Base-by-base conservation (phyloP, 116 monocot genomes). In the Phalaenopsis hybrid region DNA sequence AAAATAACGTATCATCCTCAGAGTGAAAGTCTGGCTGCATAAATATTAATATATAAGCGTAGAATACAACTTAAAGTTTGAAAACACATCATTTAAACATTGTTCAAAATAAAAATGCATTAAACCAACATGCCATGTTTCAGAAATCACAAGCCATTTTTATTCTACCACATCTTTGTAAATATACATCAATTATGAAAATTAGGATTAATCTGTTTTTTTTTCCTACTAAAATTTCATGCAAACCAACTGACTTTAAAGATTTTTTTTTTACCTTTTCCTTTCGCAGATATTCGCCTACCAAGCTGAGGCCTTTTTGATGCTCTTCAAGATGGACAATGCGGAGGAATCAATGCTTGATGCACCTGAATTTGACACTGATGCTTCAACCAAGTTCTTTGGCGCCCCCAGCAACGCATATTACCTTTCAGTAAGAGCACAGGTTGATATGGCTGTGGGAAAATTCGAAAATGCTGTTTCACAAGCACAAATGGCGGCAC, bases 401-500 rank as follows among this genome's bases (percentile, higher is more conserved):
- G 91, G 91, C 37, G 77, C 85, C 33, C 31, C 76, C 41, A 76
- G 15, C 17, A 91, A 78, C 73, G 86, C 86, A 23, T 86, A 79
- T 77, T 16, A 81, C 17, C 81, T 88, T 33, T 44, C 85, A 13
- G 81, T 91, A 10, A 78, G 74, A 78, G 86, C 91, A 79, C 88
- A 88, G 51, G 88, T 91, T 8, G 55, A 91, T 68, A 83, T 88
- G 83, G 81, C 91, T 34, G 79, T 81, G 31, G 91, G 91, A 74
- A 88, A 88, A 88, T 92, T 92, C 57, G 92, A 92, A 41, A 89
- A 84, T 49, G 89, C 92, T n/a, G 87, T 89, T 16, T 43, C 74
- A 4, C 44, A 63, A 1, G 82, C 84, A 37, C 84, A 85, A 17
- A 82, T 74, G 58, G 91, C 91, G 45, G 61, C 86, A 79, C 82